Evolutionary conservation across 805 yeast species (phyloP), one percentile per base, ranked within the genome.

Genomic region (Candida lessepsii): DNA sequence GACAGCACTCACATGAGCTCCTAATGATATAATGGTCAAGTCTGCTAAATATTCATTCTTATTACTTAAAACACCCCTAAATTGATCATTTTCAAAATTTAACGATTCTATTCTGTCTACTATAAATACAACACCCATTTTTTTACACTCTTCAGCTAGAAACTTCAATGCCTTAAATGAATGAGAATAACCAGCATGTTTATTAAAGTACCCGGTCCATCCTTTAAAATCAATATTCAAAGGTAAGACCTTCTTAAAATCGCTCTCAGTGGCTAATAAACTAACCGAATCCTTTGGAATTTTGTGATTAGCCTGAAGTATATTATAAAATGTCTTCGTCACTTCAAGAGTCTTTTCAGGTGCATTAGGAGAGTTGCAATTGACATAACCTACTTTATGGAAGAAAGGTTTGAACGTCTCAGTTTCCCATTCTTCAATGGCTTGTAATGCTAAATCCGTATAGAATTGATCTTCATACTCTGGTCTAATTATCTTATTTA

Each of bases 401-500:
- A 29, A 46, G 29, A 29, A 49, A 2, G 56, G 62, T 15, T 51
- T 48, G 38, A 53, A 68, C 4, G 61, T 48, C 5, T 67, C 63
- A 2, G 49, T 16, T 53, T 53, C 55, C 75, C 77, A 73, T 40
- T 52, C 41, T 8, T 49, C 42, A 24, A 71, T 50, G 2, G 80
- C 76, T 45, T 75, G 78, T 4, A 71, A 56, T 2, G 74, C 62
- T 49, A 75, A 46, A 32, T 56, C 52, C 2, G 76, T 56, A 41
- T 74, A 73, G 14, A 61, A 52, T 16, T 56, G 38, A 41, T 73
- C 76, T 4, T 68, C 56, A 45, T 75, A 75, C 46, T 74, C 80
- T 0, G 73, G 60, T 29, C 79, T 54, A 11, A 75, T 61, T 34
- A 75, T 74, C 50, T 75, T 73, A 47, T 75, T 75, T 37, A 64